Evolutionary conservation across 2,329 filamentous ascomycete genomes (phyloP).

Genomic region (Alternaria longipes): DNA sequence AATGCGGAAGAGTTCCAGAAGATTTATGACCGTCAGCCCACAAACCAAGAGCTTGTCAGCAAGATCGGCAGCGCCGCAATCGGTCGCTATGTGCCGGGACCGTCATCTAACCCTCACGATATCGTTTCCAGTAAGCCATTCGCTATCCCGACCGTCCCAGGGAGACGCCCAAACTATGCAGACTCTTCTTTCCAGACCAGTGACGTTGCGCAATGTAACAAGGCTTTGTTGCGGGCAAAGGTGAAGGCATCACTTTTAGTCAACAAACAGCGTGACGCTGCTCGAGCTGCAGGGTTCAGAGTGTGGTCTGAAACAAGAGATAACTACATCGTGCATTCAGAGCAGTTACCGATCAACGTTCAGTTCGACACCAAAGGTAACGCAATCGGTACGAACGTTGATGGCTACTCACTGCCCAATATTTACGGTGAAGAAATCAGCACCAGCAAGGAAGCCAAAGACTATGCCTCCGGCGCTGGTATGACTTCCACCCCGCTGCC

Average conservation of each 20-base stretch:
- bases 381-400: background rate
- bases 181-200: constrained; percentile 30
- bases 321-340: constrained; percentile 24
- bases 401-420: constrained; percentile 15
- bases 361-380: constrained; percentile 20
- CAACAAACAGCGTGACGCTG: constrained; percentile 16
- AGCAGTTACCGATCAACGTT: constrained; percentile 13
- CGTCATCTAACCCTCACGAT: constrained; percentile 9
- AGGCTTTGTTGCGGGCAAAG: constrained; percentile 23
- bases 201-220: background rate
- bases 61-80: constrained; percentile 20
- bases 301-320: constrained; percentile 21
- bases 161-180: background rate
- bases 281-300: constrained; percentile 14
- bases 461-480: background rate
- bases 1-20: constrained; percentile 17
- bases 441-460: background rate
- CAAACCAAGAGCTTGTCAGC: constrained; percentile 6
- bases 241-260: constrained; percentile 20
- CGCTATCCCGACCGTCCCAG: background rate
- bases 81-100: constrained; percentile 14
- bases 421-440: constrained; percentile 17
- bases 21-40: constrained; percentile 23
- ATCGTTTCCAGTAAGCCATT: constrained; percentile 16
- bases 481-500: background rate